Evolutionary conservation across 1,284 basidiomycete species (phyloP).

Genomic region (Cutaneotrichosporon mucoides): DNA sequence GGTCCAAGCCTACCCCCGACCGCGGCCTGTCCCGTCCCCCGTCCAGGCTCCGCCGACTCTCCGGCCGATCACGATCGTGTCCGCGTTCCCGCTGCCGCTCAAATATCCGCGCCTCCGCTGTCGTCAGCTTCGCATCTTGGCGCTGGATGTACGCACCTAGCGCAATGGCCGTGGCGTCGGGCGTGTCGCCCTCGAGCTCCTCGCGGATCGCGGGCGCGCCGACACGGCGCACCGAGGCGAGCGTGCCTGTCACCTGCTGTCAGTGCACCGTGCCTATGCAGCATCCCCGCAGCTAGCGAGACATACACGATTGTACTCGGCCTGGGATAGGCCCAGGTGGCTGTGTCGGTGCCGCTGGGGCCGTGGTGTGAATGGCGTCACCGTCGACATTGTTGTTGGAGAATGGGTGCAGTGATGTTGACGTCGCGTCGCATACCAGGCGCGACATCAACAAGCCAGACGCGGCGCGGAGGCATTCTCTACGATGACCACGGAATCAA

Average conservation of each 20-base stretch:
- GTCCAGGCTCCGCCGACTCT: background rate
- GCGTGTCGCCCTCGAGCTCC: slow-evolving; percentile 7
- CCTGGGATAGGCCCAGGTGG: background rate
- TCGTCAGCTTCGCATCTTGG: background rate
- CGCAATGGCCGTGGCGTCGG: background rate
- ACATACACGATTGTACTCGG: slow-evolving; percentile 4
- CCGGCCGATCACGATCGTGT: background rate
- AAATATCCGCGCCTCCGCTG: background rate
- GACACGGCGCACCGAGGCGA: slow-evolving; percentile 4
- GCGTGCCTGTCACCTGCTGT: slow-evolving; percentile 7
- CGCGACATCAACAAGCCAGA: too few relatives aligned
- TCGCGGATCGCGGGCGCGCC: slow-evolving; percentile 1
- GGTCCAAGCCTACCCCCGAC: background rate
- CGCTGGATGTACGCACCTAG: background rate
- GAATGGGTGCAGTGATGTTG: too few relatives aligned
- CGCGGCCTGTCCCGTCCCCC: background rate
- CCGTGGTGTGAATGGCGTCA: slow-evolving; percentile 6
- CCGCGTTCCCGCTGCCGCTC: background rate
- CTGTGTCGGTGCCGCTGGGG: background rate
- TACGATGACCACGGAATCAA: too few relatives aligned
- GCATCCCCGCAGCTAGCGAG: background rate
- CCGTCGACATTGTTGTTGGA: background rate
- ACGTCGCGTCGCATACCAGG: too few relatives aligned
- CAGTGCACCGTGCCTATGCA: background rate
- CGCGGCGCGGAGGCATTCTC: too few relatives aligned